Conservation (phyloP, 495 filamentous ascomycete species). For the Hypoxylon rickii region DNA sequence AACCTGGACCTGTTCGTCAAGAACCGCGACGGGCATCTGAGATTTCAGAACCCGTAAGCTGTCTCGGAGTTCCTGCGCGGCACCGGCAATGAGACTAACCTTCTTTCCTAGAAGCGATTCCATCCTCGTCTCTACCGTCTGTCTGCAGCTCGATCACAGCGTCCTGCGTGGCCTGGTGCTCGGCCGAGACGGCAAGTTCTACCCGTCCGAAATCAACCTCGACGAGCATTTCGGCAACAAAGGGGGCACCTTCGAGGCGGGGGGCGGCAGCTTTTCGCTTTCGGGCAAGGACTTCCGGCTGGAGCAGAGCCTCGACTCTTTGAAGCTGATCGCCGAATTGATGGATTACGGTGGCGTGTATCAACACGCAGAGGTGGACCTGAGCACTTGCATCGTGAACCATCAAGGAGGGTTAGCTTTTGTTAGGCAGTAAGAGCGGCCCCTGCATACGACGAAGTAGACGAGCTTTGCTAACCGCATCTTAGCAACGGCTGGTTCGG, state of each 20-base stretch:
- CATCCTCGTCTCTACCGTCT: constrained; percentile 18
- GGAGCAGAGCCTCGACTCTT: constrained; percentile 2
- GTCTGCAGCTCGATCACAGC: constrained; percentile 11
- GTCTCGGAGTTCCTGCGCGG: too few species aligned
- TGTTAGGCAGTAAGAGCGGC: constrained; percentile 19
- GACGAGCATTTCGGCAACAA: constrained; percentile 31
- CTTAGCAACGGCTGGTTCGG: constrained; percentile 7
- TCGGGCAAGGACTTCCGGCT: constrained; percentile 20
- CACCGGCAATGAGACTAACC: background rate
- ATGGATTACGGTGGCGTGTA: constrained; percentile 16
- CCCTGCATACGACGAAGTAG: too few species aligned
- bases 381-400: constrained; percentile 19
- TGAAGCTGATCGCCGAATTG: constrained; percentile 22
- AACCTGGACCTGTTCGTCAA: constrained; percentile 27
- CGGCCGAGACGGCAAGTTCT: constrained; percentile 24
- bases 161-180: constrained; percentile 14
- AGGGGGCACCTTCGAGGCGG: constrained; percentile 21
- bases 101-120: constrained; percentile 14
- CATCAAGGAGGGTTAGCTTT: constrained; percentile 15
- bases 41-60: constrained; percentile 28
- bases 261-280: constrained; percentile 15
- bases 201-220: constrained; percentile 21
- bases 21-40: constrained; percentile 23
- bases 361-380: constrained; percentile 19
- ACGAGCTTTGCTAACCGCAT: too few species aligned